These are phyloP conservation scores for Escallonia herrerae DNA, from an alignment of 129 eudicot species.

Conservation along the genomic window DNA sequence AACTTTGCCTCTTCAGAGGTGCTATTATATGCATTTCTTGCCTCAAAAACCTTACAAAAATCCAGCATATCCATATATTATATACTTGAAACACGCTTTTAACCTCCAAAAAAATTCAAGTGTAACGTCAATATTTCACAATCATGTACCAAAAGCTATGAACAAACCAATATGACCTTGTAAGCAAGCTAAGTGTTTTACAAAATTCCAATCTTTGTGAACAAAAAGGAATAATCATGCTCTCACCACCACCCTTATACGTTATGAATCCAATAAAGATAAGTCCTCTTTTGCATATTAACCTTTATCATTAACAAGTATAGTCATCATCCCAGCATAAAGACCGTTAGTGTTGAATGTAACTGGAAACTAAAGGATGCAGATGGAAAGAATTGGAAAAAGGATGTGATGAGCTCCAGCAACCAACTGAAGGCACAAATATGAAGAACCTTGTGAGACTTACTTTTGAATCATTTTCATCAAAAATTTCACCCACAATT, in stretches of 20 bases:
- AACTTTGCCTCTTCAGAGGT: neutral
- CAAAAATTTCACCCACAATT: slow-evolving; percentile 98
- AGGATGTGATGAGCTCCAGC: too few species aligned
- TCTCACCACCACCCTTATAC: too few species aligned
- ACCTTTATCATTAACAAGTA: neutral
- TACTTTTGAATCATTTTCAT: slow-evolving; percentile 96
- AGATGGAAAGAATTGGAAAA: neutral
- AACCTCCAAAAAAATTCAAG: neutral
- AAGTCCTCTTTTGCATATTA: too few species aligned
- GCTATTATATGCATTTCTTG: neutral
- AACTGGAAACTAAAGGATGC: neutral
- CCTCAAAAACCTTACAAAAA: neutral
- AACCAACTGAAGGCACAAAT: neutral
- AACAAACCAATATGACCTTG: too few species aligned
- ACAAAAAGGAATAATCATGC: too few species aligned
- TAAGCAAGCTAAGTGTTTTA: too few species aligned
- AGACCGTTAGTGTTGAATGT: neutral
- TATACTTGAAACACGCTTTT: neutral
- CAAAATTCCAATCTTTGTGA: too few species aligned
- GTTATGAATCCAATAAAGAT: too few species aligned
- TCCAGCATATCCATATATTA: neutral
- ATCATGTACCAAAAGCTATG: too few species aligned
- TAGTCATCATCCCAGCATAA: neutral
- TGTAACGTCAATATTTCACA: neutral
- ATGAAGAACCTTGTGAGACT: slow-evolving; percentile 5